Base-by-base conservation (phyloP, 768 basidiomycete species). In the Pisolithus orientalis region DNA sequence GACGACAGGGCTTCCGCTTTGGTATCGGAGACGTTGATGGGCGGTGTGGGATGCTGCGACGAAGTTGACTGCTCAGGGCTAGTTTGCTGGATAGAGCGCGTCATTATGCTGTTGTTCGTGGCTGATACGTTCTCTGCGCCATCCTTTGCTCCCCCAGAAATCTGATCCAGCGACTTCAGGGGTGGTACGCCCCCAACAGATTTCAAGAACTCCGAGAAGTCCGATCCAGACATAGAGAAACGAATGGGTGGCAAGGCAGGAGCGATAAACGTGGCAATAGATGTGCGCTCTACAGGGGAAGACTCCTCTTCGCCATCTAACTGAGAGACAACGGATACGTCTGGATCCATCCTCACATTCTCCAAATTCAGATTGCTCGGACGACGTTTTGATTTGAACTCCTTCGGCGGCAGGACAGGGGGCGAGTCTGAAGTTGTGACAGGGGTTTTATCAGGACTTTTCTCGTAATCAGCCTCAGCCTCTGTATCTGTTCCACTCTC, bases 161-260 rank as follows among this genome's bases (percentile, higher is more conserved):
- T 66, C 44, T 73, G 70, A 39, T 77, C 75, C 45, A 80, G 61
- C 16, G 75, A 71, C 59, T 75, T 73, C 52, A 77, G 62, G 9
- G 79, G 69, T 9, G 75, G 72, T 25, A 74, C 62, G 17, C 78
- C 79, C 37, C 77, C 79, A 6, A 83, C 79, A 31, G 80, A 79
- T 58, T 69, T 80, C 47, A 89, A 75, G 16, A 89, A 67, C 53
- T 87, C 86, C 0, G 84, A 81, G 62, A 97, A 94, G 65, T 95
- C 93, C 0, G 82, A 74, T 44, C 83, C 79, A 53, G 82, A 87
- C 71, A 95, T 78, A 14, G 93, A 94, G 66, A 95, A 87, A n/a
- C 90, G 83, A 61, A 95, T 93, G 0, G 90, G 90, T 3, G 92
- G 92, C 28, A 94, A 73, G 3, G 90, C 88, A 38, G 93, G 92